Base-by-base conservation (phyloP, 306 rosid genomes). In the Rosa multiflora region DNA sequence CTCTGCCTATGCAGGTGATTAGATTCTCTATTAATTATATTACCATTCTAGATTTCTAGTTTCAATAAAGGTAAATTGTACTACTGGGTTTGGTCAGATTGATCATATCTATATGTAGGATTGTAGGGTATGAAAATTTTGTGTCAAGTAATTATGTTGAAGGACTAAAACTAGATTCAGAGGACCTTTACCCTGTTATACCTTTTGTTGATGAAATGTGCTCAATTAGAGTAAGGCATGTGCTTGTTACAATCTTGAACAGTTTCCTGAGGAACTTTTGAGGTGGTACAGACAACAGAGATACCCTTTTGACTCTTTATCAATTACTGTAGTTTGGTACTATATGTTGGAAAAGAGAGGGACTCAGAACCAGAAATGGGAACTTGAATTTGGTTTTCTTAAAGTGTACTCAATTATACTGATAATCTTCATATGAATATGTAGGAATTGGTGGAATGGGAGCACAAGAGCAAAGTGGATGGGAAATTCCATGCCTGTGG, bases 401-500 rank as follows among this genome's bases (percentile, higher is more conserved):
- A 6, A 61, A 59, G 21, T 17, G 48, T 13, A 7, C 18, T 39
- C 44, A 49, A 13, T 68, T 53, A 48, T 9, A 11, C n/a, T 66
- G 47, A 62, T 18, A 21, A 3, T 13, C 0, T 70, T 29, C 5
- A 26, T 46, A 21, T 64, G 48, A 13, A 37, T 23, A 40, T 73
- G 68, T 69, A 90, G 98, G 98, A 94, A 81, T 18, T 83, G 85
- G 94, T 87, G 75, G 96, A 92, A 59, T 94, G 96, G 98, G 94
- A 92, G 73, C 89, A 92, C 75, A 94, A 89, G 82, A 94, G 98
- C 97, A 90, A 89, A 82, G 87, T 84, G 69, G 86, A 89, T 59
- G 97, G 97, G 3, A 92, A 90, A 87, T 90, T 94, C 93, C 98
- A 94, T 76, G 98, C 98, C 20, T 94, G 98, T 78, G 97, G 93